These are phyloP conservation scores for Nematocida sp. DNA, from an alignment of 371 early-diverging fungal genomes.

Conservation along the genomic window DNA sequence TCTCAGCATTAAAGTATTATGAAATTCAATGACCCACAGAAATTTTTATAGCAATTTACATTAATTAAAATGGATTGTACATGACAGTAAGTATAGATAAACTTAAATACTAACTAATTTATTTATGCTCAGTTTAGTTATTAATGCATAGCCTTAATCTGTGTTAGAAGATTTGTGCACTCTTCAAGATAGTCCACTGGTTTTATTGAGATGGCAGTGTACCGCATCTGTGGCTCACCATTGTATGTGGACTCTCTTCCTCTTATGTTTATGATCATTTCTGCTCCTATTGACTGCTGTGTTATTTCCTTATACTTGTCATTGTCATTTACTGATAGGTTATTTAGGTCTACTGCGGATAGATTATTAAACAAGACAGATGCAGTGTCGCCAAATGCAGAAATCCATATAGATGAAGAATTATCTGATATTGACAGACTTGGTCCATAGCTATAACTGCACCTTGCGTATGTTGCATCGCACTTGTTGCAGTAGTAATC, in stretches of 20 bases:
- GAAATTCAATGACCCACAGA: no score
- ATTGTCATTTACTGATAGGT: not conserved
- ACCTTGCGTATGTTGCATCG: conserved; percentile 72
- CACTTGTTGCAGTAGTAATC: conserved; percentile 84
- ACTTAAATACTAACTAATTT: no score
- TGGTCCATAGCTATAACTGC: conserved; percentile 73
- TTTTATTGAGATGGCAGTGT: conserved; percentile 10
- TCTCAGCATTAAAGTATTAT: not conserved
- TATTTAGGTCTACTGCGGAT: conserved; percentile 71
- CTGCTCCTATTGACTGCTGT: not conserved
- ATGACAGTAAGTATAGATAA: no score
- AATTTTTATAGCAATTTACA: no score
- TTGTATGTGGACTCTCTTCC: conserved; percentile 17
- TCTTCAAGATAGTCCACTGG: conserved; percentile 24
- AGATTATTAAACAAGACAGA: conserved; percentile 74
- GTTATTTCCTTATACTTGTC: conserved; percentile 12
- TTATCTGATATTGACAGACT: conserved; percentile 75
- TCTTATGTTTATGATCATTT: conserved; percentile 13
- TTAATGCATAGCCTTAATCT: conserved; percentile 1
- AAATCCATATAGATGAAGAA: conserved; percentile 77
- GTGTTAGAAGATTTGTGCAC: not conserved
- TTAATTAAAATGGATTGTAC: no score
- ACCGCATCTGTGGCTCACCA: conserved; percentile 17
- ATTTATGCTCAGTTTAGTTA: not conserved
- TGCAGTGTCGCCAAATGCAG: conserved; percentile 80